Evolutionary conservation across 345 rosid species (phyloP), one percentile per base, ranked within the genome.

Genomic region (Mallotus nudiflorus): DNA sequence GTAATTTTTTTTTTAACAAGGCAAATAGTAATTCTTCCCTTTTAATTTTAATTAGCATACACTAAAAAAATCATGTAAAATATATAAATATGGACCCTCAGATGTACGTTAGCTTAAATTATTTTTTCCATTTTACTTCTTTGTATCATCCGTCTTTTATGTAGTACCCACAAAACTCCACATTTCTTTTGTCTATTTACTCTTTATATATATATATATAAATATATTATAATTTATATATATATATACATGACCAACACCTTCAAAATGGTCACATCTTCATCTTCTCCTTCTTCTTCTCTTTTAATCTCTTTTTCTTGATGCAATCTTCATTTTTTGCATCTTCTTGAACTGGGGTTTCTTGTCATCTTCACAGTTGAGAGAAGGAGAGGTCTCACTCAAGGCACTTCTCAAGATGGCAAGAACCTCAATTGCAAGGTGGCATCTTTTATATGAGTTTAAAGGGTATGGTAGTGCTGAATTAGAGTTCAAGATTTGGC

Each of bases 91-190:
- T 33, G 6, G 37, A 33, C 37, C 37, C 6, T 6, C 37, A 33
- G 4, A 2, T 33, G 37, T 33, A 33, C 37, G 37, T 33, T n/a
- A n/a, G 55, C 67, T 35, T 53, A 65, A 52, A 39, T 49, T 37
- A 48, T 9, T 19, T 16, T 51, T 3, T n/a, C 54, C 59, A 46
- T 29, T 44, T 12, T 37, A 51, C 37, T 9, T 39, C 53, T 54
- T 63, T 49, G 82, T 66, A 22, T 77, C 54, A 59, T 81, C 85
- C 76, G 73, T 67, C 81, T 31, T 73, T 24, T 4, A 39, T 8
- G 11, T 42, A 15, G 22, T 10, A n/a, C 46, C 63, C 74, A 64
- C 70, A 50, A 24, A 67, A 25, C 59, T 45, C 19, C n/a, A 24
- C 20, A 6, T 46, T 4, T 20, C 27, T 31, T 68, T 11, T 18